Evolutionary conservation across 208 protist species (phyloP), one percentile per base, ranked within the genome.

Genomic region (Porcisia hertigi): DNA sequence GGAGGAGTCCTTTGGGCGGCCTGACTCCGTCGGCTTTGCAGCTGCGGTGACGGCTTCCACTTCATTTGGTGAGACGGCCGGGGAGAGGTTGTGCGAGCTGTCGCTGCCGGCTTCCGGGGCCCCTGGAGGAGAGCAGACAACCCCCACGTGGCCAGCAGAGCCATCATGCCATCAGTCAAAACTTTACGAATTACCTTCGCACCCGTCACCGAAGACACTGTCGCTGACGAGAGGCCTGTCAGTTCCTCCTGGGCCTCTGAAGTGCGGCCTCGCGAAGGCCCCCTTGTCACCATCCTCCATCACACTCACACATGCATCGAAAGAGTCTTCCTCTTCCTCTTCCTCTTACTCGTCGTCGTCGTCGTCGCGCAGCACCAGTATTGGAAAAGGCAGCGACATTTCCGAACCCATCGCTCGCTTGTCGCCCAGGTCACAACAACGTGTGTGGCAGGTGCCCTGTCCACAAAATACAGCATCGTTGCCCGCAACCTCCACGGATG

Each of bases 321-420:
- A 47, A 18, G 63, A 67, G 66, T 49, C 34, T 1, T 53, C 49
- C 47, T 71, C 66, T 6, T 57, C 66, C 3, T 14, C n/a, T 9
- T 4, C 57, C 14, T 36, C 34, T n/a, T 49, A 25, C 6, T 62
- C 63, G 6, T 53, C 39, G 11, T 54, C 76, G 18, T 39, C 45
- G 43, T 43, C 36, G 41, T 53, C 41, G 18, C 16, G 20, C 41
- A 62, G 52, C 71, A 72, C 43, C 39, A 54, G 52, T 34, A 67
- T 8, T 34, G 63, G 30, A 3, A 78, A 60, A 41, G 63, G 47
- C 14, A 74, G 67, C 54, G 78, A 75, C 73, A 58, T 78, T 36
- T 55, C 49, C 23, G 73, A 47, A 58, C 72, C 78, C 2, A 73
- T 69, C 3, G n/a, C 65, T 12, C 59, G 64, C 16, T 67, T 78